Evolutionary conservation across 2,329 filamentous ascomycete genomes (phyloP).

Genomic region (Rhynchosporium agropyri): DNA sequence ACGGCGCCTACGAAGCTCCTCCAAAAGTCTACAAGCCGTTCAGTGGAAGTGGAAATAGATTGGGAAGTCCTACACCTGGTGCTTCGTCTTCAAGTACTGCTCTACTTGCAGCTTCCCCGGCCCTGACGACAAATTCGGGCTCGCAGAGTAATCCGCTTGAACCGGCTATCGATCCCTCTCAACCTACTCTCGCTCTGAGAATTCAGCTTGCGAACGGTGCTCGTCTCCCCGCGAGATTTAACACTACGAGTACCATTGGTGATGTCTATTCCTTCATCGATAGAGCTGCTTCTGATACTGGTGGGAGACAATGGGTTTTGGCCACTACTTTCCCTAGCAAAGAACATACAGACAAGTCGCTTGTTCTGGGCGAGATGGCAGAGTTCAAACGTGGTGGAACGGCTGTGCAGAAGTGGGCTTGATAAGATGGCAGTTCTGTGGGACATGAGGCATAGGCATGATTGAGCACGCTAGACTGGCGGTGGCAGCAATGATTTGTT

Average conservation of each 20-base stretch:
- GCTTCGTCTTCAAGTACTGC: conserved; percentile 44
- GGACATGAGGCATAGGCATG: not conserved
- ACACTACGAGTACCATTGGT: conserved; percentile 74
- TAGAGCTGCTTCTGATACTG: conserved; percentile 60
- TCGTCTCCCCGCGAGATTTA: conserved; percentile 78
- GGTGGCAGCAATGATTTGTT: conserved; percentile 3
- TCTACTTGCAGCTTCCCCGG: conserved; percentile 44
- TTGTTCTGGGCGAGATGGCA: conserved; percentile 60
- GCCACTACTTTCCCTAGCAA: conserved; percentile 84
- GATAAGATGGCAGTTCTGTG: not conserved
- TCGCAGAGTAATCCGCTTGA: conserved; percentile 39
- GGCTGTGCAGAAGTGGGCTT: conserved; percentile 60
- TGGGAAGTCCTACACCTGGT: conserved; percentile 77
- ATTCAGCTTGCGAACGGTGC: conserved; percentile 80
- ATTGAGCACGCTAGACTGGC: not conserved
- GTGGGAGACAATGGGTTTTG: conserved; percentile 67
- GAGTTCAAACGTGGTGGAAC: conserved; percentile 69
- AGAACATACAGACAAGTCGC: conserved; percentile 69
- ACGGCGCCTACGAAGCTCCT: conserved; percentile 71
- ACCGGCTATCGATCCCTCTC: conserved; percentile 62
- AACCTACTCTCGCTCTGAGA: conserved; percentile 70
- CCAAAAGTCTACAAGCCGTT: conserved; percentile 80
- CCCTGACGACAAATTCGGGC: conserved; percentile 17
- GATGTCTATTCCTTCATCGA: conserved; percentile 77
- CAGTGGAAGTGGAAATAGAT: conserved; percentile 67